A percentile compares a stretch with the other conserved stretches of the same genome.
Conservation (phyloP, 768 basidiomycete species). For the Albatrellus ellisii region DNA sequence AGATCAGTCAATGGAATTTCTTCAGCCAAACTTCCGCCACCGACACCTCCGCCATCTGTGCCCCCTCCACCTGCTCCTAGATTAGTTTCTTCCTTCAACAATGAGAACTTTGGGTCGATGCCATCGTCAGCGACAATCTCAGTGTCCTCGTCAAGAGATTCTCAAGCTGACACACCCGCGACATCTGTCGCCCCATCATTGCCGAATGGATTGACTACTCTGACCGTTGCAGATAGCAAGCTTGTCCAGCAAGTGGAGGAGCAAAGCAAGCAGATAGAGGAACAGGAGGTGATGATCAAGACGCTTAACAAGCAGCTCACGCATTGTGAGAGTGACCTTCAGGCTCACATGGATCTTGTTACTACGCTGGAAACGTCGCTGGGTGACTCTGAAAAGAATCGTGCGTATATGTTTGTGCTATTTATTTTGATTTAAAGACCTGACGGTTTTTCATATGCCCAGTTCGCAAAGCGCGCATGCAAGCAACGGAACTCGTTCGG, state of each 20-base stretch:
- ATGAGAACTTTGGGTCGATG: constrained; percentile 40
- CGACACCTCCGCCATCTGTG: constrained; percentile 76
- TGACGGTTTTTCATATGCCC: constrained; percentile 4
- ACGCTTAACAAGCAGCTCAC: constrained; percentile 86
- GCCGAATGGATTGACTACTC: constrained; percentile 20
- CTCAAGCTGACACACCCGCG: constrained; percentile 50
- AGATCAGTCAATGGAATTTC: constrained; percentile 49
- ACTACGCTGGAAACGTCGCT: constrained; percentile 73
- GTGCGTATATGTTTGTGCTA: constrained; percentile 32
- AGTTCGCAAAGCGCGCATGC: constrained; percentile 93
- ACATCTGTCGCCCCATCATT: constrained; percentile 24
- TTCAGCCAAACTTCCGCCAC: constrained; percentile 73
- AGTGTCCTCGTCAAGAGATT: constrained; percentile 56
- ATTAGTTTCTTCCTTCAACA: constrained; percentile 33
- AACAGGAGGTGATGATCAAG: constrained; percentile 86
- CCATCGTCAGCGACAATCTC: constrained; percentile 38
- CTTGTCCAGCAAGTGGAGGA: constrained; percentile 47
- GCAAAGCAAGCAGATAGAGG: constrained; percentile 62
- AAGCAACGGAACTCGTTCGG: constrained; percentile 77
- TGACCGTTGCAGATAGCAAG: constrained; percentile 39
- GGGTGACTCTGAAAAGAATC: constrained; percentile 85
- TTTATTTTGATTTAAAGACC: neutral
- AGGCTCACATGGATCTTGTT: constrained; percentile 86
- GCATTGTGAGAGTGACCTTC: constrained; percentile 87
- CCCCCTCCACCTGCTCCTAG: constrained; percentile 76